Evolutionary conservation across 75 land plant species (phyloP).

Genomic region (Selaginella tamariscina): DNA sequence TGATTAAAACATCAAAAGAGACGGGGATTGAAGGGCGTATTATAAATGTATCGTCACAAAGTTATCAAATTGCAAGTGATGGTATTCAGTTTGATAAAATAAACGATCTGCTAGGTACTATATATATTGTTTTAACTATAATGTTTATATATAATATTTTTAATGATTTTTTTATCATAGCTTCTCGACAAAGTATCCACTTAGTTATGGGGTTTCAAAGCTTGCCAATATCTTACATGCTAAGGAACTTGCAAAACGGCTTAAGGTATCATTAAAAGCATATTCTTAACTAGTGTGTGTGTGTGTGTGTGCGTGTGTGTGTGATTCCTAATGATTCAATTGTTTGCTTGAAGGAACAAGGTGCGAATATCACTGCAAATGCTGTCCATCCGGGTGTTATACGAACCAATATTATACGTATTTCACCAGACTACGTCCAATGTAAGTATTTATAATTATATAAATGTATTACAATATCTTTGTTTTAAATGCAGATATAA

Average conservation of each 20-base stretch:
- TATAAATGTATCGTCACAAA: constrained; percentile 49
- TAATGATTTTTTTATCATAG: not conserved
- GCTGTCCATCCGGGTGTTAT: constrained; percentile 84
- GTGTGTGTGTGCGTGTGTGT: not conserved
- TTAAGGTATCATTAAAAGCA: constrained; percentile 33
- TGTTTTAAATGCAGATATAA: not conserved
- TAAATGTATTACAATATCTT: not conserved
- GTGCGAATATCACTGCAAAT: constrained; percentile 52
- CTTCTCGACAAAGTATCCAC: not conserved
- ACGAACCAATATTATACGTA: constrained; percentile 60
- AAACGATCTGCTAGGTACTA: constrained; percentile 30
- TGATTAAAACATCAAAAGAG: constrained; percentile 44
- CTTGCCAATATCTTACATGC: constrained; percentile 77
- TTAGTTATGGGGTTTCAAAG: constrained; percentile 57
- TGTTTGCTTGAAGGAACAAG: constrained; percentile 34
- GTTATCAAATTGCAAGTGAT: constrained; percentile 26
- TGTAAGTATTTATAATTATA: constrained; percentile 24
- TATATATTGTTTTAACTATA: too few relatives aligned
- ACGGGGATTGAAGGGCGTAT: constrained; percentile 49
- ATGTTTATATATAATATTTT: not conserved
- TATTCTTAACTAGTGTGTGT: too few relatives aligned
- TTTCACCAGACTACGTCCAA: constrained; percentile 44
- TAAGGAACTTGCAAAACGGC: constrained; percentile 43
- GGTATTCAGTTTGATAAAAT: constrained; percentile 45
- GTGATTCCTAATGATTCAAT: not conserved